phyloP scores from a whole-genome alignment of 2,329 filamentous ascomycete species.

The Pseudopyrenochaeta lycopersici region DNA sequence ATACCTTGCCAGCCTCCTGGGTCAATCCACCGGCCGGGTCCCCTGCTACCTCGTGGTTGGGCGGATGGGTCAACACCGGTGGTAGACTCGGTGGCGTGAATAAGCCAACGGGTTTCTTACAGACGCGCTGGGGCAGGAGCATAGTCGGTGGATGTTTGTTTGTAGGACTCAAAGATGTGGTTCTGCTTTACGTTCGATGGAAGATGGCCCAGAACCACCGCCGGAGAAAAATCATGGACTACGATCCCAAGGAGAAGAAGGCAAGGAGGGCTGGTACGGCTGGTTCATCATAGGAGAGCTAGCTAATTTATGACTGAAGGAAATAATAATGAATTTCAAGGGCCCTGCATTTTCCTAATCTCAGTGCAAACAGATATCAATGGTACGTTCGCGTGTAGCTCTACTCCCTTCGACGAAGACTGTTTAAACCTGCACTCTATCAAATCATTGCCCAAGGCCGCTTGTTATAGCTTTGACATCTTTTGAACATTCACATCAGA shows the following conservation, averaged over 20 bases:
- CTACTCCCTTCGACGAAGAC: no score
- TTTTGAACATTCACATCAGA: no score
- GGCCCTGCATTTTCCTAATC: no score
- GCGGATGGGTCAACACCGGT: constrained; percentile 25
- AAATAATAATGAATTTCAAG: no score
- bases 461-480: no score
- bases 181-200: constrained; percentile 67
- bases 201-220: constrained; percentile 60
- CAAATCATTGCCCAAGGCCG: no score
- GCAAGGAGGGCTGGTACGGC: not conserved
- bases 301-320: no score
- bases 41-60: constrained; percentile 27
- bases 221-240: constrained; percentile 56
- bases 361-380: no score
- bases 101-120: constrained; percentile 72
- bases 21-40: constrained; percentile 55
- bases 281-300: not conserved
- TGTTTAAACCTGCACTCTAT: no score
- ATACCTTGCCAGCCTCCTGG: constrained; percentile 74
- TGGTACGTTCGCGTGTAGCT: no score
- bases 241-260: constrained; percentile 23
- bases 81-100: constrained; percentile 19
- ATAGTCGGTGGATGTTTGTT: constrained; percentile 89
- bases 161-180: constrained; percentile 78
- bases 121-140: constrained; percentile 87